Base-by-base conservation (phyloP, 345 rosid genomes). In the Eucalyptus cloeziana region DNA sequence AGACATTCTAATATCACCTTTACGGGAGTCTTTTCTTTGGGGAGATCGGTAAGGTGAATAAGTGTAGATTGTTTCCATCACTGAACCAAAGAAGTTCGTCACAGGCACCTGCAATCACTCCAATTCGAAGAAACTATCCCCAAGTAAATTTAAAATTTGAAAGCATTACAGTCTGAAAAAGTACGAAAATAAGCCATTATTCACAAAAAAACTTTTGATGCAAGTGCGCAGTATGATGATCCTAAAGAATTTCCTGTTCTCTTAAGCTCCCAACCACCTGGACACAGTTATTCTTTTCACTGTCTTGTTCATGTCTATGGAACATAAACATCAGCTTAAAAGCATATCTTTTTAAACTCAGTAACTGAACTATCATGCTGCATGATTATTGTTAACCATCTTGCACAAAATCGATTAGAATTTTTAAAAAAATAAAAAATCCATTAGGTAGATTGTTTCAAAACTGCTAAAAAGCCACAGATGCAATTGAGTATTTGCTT, bases 61-160 rank as follows among this genome's bases (percentile, higher is more conserved):
- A 43, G 99, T 97, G 89, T 94, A 97, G 80, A 96, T 90, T 17
- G 98, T 95, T 94, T 98, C 99, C 99, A 97, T 97, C 81, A 98
- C 98, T 13, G 99, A 98, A 85, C 99, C 99, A 45, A 97, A 98
- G 95, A 98, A 97, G 92, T 95, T 97, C 8, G 99, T 98, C 91
- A 97, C 99, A 2, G 99, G 97, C 86, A 96, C 99, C 99, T 98
- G 30, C 62, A 40, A 76, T 21, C 83, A 76, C 30, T 76, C 83
- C 83, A 10, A 21, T 76, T 76, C 30, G 0, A 62, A 27, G 16
- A 62, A 10, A 40, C 43, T 37, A 76, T 27, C 69, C 69, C 69
- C 69, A 76, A 40, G 7, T 76, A 40, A 69, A 76, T 21, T 37
- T 76, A 40, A 33, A 76, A 21, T 76, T 21, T 40, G 14, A 76